Conservation (phyloP, 2,329 filamentous ascomycete species). For the Aspergillus hortae region DNA sequence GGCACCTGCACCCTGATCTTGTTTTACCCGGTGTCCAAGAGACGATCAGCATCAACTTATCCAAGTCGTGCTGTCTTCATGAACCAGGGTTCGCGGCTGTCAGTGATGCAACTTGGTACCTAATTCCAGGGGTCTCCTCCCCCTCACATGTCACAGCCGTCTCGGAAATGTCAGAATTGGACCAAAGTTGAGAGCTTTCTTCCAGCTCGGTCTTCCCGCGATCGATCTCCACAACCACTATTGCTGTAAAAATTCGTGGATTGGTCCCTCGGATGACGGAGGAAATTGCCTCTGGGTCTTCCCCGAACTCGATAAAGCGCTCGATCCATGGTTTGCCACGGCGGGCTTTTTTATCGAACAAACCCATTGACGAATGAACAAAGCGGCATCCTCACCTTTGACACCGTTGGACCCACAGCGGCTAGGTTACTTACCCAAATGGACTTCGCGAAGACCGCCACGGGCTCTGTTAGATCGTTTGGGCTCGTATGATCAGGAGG, state of each 20-base stretch:
- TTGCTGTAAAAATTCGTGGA: neutral
- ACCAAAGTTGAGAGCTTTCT: neutral
- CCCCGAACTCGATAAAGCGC: neutral
- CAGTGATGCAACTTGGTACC: neutral
- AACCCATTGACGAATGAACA: neutral
- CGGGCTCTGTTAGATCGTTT: neutral
- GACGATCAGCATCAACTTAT: neutral
- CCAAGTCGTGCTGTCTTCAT: neutral
- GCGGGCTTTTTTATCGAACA: neutral
- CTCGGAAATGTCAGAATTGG: neutral
- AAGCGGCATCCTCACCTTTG: neutral
- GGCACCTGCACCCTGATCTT: too few relatives aligned
- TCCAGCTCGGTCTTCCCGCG: neutral
- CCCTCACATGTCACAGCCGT: neutral
- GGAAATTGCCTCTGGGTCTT: neutral
- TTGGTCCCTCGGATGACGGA: neutral
- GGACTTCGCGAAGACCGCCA: neutral
- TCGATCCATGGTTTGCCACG: constrained; percentile 1
- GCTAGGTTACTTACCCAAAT: neutral
- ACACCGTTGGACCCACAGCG: neutral
- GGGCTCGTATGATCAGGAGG: neutral
- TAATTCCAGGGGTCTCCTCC: neutral
- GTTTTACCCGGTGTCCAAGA: too few relatives aligned
- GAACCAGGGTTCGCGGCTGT: neutral
- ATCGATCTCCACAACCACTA: neutral